Percentiles rank a stretch among this genome's conserved stretches.
phyloP scores from a whole-genome alignment of 352 stramenopile species.

The Thraustochytrium striatum region DNA sequence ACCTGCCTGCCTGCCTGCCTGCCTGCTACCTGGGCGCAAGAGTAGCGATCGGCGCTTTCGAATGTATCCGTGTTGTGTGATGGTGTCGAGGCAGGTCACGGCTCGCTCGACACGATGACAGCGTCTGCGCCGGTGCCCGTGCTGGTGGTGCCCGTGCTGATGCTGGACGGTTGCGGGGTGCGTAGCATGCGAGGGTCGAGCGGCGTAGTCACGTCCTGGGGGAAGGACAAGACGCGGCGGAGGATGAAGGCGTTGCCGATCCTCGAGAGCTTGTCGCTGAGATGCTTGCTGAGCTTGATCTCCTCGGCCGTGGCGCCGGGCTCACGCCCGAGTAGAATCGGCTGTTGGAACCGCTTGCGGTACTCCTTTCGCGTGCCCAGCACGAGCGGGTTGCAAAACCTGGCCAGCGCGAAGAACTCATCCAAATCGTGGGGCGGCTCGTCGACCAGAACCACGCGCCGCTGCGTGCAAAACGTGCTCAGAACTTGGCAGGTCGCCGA shows the following conservation, averaged over 20 bases:
- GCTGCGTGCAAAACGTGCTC: conserved; percentile 71
- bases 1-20: no score
- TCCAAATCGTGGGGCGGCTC: conserved; percentile 97
- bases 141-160: no score
- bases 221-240: conserved; percentile 91
- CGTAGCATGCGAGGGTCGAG: no score
- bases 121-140: no score
- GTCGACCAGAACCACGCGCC: conserved; percentile 88
- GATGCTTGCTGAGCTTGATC: conserved; percentile 24
- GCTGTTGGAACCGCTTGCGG: conserved; percentile 74
- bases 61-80: no score
- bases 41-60: no score
- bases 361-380: conserved; percentile 78
- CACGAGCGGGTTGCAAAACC: conserved; percentile 71
- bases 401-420: conserved; percentile 96
- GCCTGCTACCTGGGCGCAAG: no score
- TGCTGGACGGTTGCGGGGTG: no score
- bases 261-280: conserved; percentile 80
- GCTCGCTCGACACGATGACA: no score
- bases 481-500: conserved; percentile 80
- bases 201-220: no score
- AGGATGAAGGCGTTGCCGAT: conserved; percentile 98
- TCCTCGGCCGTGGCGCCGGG: conserved; percentile 73
- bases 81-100: no score
- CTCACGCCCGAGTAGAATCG: conserved; percentile 75